Percentiles rank a stretch among this genome's conserved stretches.
phyloP scores from a whole-genome alignment of 75 land plant genomes.

The Cryptomeria japonica region DNA sequence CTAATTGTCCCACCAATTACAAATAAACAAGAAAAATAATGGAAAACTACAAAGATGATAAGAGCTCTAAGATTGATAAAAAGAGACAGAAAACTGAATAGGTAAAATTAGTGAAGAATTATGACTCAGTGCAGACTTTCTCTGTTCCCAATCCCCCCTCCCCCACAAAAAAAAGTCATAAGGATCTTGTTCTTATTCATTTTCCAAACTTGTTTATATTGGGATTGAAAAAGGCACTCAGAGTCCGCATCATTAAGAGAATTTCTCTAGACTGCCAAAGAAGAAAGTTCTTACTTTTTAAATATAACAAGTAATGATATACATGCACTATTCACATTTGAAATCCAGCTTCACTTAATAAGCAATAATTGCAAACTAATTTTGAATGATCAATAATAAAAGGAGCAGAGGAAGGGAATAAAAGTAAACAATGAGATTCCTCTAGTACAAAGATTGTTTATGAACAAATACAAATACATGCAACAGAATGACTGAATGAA shows the following conservation, averaged over 20 bases:
- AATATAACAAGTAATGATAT: background rate
- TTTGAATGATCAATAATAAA: background rate
- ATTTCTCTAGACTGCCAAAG: background rate
- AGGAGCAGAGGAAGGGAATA: background rate
- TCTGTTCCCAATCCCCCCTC: no score
- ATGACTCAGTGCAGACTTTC: background rate
- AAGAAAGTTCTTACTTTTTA: background rate
- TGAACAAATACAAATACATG: background rate
- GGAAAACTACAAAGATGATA: background rate
- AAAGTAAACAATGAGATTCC: no score
- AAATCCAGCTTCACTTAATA: background rate
- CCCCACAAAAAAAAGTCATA: background rate
- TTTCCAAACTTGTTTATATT: background rate
- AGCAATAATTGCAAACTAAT: background rate
- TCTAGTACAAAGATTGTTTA: no score
- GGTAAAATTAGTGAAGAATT: background rate
- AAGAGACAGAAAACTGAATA: background rate
- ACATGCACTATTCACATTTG: background rate
- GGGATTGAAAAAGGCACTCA: background rate
- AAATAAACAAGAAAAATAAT: background rate
- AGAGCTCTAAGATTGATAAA: background rate
- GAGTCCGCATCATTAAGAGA: background rate
- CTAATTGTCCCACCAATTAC: background rate
- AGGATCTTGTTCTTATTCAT: background rate
- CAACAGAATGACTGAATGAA: background rate